Base-by-base conservation (phyloP, 1,139 yeast genomes). In the Geotrichum europaeum region DNA sequence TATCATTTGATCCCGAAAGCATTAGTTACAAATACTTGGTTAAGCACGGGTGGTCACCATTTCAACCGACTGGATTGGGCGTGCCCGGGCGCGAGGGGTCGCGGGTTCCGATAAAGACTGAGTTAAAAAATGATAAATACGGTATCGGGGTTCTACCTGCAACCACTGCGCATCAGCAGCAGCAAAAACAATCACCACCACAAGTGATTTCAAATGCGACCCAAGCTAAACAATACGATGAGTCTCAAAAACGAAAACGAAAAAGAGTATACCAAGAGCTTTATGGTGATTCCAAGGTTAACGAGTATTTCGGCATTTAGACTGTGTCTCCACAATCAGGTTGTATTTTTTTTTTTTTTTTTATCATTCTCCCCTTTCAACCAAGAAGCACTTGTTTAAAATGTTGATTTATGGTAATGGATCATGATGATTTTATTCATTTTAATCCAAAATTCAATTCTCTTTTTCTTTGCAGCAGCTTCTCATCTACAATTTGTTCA, bases 11-110 rank as follows among this genome's bases (percentile, higher is more conserved):
- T 15, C 57, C 58, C 24, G 36, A 56, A 9, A 64, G 64, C 40
- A 10, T 59, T 4, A 70, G 69, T 9, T 65, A 64, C 47, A 54
- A 56, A 49, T 68, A 68, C 49, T 56, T 68, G 49, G 59, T 60
- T 20, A 63, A 62, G 43, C 63, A 67, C 55, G 71, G 71, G 15
- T 68, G 71, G 71, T 58, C 66, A 5, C 69, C 69, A 1, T 43
- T 58, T 12, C 62, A 67, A 36, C 57, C 60, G 9, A 62, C 60
- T 22, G 71, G 71, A 2, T 62, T 68, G n/a, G 71, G 71, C 12
- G 64, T 62, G 4, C 51, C 53, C 24, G 70, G 70, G 4, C 55
- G 69, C 50, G 67, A 66, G 55, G 71, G 71, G 1, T 51, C 62
- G 6, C 63, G 71, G 15, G 55, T 61, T n/a, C 69, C 70, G 3